Base-by-base conservation (phyloP, 208 protist genomes). In the Crithidia acanthocephali region DNA sequence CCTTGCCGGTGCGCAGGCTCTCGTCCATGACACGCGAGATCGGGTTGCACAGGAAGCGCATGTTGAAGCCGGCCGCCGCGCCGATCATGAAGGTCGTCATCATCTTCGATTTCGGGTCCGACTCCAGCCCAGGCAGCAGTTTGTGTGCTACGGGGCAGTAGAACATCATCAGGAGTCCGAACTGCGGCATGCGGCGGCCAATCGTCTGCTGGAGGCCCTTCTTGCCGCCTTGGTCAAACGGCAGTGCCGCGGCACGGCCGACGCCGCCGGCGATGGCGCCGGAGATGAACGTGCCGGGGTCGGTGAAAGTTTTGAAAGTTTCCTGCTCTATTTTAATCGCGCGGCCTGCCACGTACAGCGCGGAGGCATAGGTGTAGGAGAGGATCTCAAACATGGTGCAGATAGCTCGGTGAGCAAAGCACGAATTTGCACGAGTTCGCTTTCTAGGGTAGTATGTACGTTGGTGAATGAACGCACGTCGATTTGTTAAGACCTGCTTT, bases 131-230 rank as follows among this genome's bases (percentile, higher is more conserved):
- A 33, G 87, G 87, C 2, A 96, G 81, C 47, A 90, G 22, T 37
- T 88, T 84, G 59, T 78, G 71, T 1, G 91, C 88, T 52, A 91
- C 44, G 23, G 86, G 84, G 48, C 80, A 82, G 81, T 96, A 96
- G 51, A 96, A 83, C 92, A 92, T 94, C 89, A 96, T 93, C 20
- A 96, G 81, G 27, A 88, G 56, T 0, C 92, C 92, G 51, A 92
- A 88, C 76, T 96, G 92, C 25, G 83, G 86, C 68, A 84, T 86
- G 37, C 92, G 88, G 6, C 92, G 85, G 28, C 74, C 74, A 18
- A 92, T 74, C 8, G 89, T 84, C 73, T 94, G 87, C 60, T 55
- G 45, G 18, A 83, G 40, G 44, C 92, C 92, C 60, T 96, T 95
- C n/a, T 80, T 55, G 18, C 92, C 89, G 7, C 92, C 92, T 23